Percentiles rank a stretch among this genome's conserved stretches.
Evolutionary conservation across 2,329 filamentous ascomycete species (phyloP).

Genomic region (Nothophoma quercina): DNA sequence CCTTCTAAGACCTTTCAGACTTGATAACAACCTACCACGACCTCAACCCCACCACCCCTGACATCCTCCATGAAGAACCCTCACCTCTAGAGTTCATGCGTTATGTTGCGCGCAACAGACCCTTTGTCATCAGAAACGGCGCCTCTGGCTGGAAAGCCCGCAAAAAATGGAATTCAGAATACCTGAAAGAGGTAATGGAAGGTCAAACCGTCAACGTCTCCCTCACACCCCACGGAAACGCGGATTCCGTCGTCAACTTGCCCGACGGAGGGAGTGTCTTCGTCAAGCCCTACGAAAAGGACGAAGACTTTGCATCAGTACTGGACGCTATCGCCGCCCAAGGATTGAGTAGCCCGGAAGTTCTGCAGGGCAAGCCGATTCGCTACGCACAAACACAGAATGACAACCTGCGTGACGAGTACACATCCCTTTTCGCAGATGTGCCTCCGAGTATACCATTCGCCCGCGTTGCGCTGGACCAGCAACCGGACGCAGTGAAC

Average conservation of each 20-base stretch:
- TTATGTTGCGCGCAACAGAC: conserved; percentile 75
- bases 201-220: conserved; percentile 74
- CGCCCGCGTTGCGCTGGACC: conserved; percentile 73
- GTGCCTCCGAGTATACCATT: conserved; percentile 73
- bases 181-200: conserved; percentile 64
- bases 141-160: conserved; percentile 70
- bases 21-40: conserved; percentile 77
- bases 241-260: conserved; percentile 69
- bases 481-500: conserved; percentile 76
- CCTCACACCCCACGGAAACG: conserved; percentile 73
- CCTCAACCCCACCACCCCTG: conserved; percentile 68
- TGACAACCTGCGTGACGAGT: conserved; percentile 80
- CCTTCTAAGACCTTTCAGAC: conserved; percentile 25
- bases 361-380: conserved; percentile 13
- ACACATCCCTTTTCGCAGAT: conserved; percentile 67
- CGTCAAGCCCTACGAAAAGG: conserved; percentile 75
- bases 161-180: conserved; percentile 67
- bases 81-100: conserved; percentile 82
- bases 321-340: conserved; percentile 68
- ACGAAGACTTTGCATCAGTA: conserved; percentile 68
- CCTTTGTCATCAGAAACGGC: conserved; percentile 73
- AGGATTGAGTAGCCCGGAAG: conserved; percentile 47
- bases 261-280: conserved; percentile 62
- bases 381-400: conserved; percentile 82
- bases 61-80: conserved; percentile 70